phyloP scores from a whole-genome alignment of 2,329 filamentous ascomycete genomes.

The Hypoxylon sp. region DNA sequence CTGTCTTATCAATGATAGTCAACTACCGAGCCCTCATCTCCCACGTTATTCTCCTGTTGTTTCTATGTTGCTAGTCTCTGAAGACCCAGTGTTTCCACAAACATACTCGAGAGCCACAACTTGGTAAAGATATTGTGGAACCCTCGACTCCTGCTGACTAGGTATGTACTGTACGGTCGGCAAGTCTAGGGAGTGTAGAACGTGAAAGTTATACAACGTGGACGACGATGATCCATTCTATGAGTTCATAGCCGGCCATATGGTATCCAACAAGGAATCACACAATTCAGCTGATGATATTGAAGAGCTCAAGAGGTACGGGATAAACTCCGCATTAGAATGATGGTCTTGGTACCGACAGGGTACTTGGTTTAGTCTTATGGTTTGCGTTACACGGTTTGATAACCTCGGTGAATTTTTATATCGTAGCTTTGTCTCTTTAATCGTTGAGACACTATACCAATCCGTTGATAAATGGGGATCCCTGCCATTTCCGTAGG shows the following conservation, averaged over 20 bases:
- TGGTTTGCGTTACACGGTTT: constrained; percentile 25
- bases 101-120: background rate
- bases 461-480: background rate
- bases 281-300: constrained; percentile 27
- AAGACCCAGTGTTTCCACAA: background rate
- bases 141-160: background rate
- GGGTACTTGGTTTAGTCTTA: constrained; percentile 18
- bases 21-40: background rate
- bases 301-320: background rate
- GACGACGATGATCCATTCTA: constrained; percentile 2
- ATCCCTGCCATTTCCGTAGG: constrained; percentile 5
- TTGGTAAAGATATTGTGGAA: background rate
- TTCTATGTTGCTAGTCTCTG: background rate
- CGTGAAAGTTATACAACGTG: too few relatives aligned
- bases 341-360: constrained; percentile 14
- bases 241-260: background rate
- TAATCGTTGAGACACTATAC: constrained; percentile 3
- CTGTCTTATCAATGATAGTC: background rate
- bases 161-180: constrained; percentile 1
- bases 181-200: constrained; percentile 12
- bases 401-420: constrained; percentile 32
- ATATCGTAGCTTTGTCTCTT: constrained; percentile 10
- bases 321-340: background rate
- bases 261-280: constrained; percentile 24
- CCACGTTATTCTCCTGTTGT: background rate